These are phyloP conservation scores for Hemisphaericaspora nanyangensis DNA, from an alignment of 805 yeast genomes.

Conservation along the genomic window DNA sequence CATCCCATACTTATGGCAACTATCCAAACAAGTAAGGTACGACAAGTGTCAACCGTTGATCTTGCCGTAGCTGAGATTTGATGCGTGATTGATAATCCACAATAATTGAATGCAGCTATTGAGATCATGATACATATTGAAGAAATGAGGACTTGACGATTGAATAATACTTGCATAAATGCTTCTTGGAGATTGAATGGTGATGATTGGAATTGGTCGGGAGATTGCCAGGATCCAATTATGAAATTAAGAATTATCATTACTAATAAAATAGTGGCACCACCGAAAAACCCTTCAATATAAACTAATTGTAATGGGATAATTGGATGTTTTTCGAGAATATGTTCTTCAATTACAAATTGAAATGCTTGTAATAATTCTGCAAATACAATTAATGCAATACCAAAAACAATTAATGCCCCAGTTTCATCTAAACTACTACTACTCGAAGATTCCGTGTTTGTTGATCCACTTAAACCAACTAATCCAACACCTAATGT, in stretches of 20 bases:
- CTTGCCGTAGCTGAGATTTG: constrained; percentile 70
- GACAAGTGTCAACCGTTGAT: constrained; percentile 73
- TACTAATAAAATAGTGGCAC: constrained; percentile 36
- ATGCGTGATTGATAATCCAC: constrained; percentile 67
- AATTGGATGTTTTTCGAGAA: constrained; percentile 49
- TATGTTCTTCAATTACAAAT: constrained; percentile 73
- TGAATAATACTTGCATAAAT: constrained; percentile 44
- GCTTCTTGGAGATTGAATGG: constrained; percentile 55
- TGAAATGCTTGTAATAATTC: constrained; percentile 71
- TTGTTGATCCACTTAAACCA: constrained; percentile 61
- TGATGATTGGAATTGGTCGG: constrained; percentile 39
- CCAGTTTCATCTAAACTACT: constrained; percentile 7
- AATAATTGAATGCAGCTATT: constrained; percentile 67
- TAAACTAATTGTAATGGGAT: constrained; percentile 67
- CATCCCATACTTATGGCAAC: constrained; percentile 68
- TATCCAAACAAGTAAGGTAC: constrained; percentile 74
- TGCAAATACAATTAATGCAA: constrained; percentile 54
- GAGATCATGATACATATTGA: constrained; percentile 67
- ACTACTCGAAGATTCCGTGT: constrained; percentile 13
- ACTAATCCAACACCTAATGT: constrained; percentile 67
- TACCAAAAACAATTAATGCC: constrained; percentile 47
- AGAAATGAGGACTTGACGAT: constrained; percentile 42
- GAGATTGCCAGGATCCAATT: constrained; percentile 29
- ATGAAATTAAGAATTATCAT: constrained; percentile 44
- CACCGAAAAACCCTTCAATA: constrained; percentile 70